Evolutionary conservation across 345 rosid genomes (phyloP).

Genomic region (Linum tenue): DNA sequence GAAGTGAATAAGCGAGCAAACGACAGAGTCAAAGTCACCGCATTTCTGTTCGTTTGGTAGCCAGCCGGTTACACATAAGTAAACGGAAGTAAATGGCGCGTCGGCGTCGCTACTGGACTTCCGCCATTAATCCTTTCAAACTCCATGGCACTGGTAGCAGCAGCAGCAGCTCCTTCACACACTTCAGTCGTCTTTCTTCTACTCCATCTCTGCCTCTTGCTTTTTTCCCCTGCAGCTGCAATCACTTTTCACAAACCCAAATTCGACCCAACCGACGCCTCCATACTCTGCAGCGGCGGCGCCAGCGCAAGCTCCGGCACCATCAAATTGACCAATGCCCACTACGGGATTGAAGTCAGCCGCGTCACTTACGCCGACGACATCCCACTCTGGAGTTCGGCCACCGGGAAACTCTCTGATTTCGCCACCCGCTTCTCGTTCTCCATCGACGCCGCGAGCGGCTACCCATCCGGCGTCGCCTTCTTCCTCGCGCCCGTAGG

Average conservation of each 20-base stretch:
- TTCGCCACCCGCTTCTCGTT: constrained; percentile 25
- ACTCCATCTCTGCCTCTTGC: neutral
- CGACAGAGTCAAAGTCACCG: too few species aligned
- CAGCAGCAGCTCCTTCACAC: too few species aligned
- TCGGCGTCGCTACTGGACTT: too few species aligned
- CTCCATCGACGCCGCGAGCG: constrained; percentile 5
- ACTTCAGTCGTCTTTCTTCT: neutral
- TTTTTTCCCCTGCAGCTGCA: neutral
- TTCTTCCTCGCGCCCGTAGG: constrained; percentile 26
- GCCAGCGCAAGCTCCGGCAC: constrained; percentile 18
- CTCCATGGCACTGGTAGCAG: too few species aligned
- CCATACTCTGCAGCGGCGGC: constrained; percentile 18
- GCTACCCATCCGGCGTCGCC: constrained; percentile 12
- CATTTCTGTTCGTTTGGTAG: too few species aligned
- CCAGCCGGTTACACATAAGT: too few species aligned
- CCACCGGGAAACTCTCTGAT: constrained; percentile 10
- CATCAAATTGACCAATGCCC: constrained; percentile 9
- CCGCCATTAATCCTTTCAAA: too few species aligned
- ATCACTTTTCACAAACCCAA: constrained; percentile 15
- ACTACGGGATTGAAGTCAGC: constrained; percentile 18
- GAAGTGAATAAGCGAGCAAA: too few species aligned
- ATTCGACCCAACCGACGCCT: constrained; percentile 1
- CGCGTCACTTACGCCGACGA: constrained; percentile 14
- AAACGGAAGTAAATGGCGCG: too few species aligned
- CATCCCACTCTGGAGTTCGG: constrained; percentile 20